A percentile compares a stretch with the other conserved stretches of the same genome.
phyloP scores from a whole-genome alignment of 441 rosid species.

The Flueggea neowawraea region DNA sequence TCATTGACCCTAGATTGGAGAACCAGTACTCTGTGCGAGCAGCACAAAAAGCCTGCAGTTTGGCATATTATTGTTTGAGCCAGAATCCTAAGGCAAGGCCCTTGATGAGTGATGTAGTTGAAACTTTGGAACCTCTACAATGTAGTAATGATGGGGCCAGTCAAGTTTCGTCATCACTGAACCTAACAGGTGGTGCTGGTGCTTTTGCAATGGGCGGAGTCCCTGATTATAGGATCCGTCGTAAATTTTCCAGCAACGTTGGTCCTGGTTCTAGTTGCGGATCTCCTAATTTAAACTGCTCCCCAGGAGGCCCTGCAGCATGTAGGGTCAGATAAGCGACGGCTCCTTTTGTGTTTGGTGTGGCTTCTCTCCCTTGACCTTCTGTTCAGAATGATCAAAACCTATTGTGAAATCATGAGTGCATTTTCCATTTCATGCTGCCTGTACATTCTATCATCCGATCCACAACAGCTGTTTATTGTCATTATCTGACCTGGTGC shows the following conservation, averaged over 20 bases:
- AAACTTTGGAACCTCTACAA: constrained; percentile 89
- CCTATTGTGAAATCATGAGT: constrained; percentile 33
- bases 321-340: constrained; percentile 78
- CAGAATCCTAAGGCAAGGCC: constrained; percentile 99
- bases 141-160: constrained; percentile 38
- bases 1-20: constrained; percentile 90
- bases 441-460: background rate
- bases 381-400: constrained; percentile 21
- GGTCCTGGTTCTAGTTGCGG: constrained; percentile 84
- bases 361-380: constrained; percentile 26
- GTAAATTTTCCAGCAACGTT: constrained; percentile 60
- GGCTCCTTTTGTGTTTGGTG: constrained; percentile 33
- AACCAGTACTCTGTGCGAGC: constrained; percentile 89
- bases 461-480: too few relatives aligned
- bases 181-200: constrained; percentile 32
- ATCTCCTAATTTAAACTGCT: constrained; percentile 77
- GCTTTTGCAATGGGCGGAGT: constrained; percentile 76
- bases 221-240: constrained; percentile 54
- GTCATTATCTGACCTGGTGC: too few relatives aligned
- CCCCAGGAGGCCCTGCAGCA: constrained; percentile 70
- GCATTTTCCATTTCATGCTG: constrained; percentile 31
- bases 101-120: constrained; percentile 93
- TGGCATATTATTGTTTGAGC: constrained; percentile 92
- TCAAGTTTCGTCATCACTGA: constrained; percentile 43
- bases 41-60: constrained; percentile 93